phyloP scores from a whole-genome alignment of 2,329 filamentous ascomycete species.

The Diplodia scrobiculata region DNA sequence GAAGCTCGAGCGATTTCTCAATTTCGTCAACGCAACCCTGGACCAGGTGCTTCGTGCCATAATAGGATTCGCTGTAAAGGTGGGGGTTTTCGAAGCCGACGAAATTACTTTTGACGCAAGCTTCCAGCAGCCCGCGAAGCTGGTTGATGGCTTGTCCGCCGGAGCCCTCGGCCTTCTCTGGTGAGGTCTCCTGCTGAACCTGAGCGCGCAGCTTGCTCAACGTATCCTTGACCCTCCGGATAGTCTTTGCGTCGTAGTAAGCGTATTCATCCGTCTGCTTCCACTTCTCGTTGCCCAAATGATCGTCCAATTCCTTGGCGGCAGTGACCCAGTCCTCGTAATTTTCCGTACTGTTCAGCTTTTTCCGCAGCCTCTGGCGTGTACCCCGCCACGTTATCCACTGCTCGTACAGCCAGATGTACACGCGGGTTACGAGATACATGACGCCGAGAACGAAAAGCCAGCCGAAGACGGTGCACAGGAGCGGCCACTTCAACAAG shows the following conservation, averaged over 20 bases:
- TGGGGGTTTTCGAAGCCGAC: conserved; percentile 90
- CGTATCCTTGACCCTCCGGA: conserved; percentile 75
- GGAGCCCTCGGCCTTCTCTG: conserved; percentile 36
- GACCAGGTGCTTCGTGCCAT: conserved; percentile 91
- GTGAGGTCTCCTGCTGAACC: conserved; percentile 59
- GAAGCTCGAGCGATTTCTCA: conserved; percentile 66
- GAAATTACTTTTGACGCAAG: conserved; percentile 97
- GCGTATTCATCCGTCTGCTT: conserved; percentile 71
- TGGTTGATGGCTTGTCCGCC: conserved; percentile 65
- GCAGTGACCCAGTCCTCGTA: conserved; percentile 83
- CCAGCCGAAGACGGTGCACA: conserved; percentile 79
- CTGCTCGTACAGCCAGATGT: conserved; percentile 92
- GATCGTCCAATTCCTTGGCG: conserved; percentile 75
- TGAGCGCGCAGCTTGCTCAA: conserved; percentile 63
- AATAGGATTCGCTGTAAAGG: conserved; percentile 97
- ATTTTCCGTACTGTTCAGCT: conserved; percentile 69
- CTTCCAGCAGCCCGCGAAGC: conserved; percentile 75
- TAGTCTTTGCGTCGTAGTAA: conserved; percentile 86
- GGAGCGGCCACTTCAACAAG: conserved; percentile 87
- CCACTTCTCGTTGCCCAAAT: conserved; percentile 79
- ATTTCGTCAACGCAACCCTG: conserved; percentile 89
- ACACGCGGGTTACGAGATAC: conserved; percentile 80
- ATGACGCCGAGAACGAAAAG: conserved; percentile 69
- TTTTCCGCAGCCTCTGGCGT: conserved; percentile 69
- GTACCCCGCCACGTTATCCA: conserved; percentile 85